phyloP scores from a whole-genome alignment of 2,329 filamentous ascomycete genomes.

The Beauveria brongniartii region DNA sequence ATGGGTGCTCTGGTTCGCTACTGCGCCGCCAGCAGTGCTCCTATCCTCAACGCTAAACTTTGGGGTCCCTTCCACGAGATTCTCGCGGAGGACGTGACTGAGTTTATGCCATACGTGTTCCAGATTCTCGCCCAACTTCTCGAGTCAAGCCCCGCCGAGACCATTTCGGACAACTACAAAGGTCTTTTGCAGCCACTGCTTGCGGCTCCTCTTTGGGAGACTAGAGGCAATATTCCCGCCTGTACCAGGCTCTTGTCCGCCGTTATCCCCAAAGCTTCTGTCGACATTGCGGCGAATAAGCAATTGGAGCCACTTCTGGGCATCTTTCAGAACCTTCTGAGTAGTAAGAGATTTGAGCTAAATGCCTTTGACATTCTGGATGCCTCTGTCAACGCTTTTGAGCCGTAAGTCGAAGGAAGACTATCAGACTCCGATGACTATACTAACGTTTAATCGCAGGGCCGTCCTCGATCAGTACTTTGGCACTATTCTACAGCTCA shows the following conservation, averaged over 20 bases:
- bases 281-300: constrained; percentile 66
- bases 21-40: constrained; percentile 56
- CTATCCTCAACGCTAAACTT: constrained; percentile 69
- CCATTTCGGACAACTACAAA: constrained; percentile 74
- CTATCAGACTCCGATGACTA: background rate
- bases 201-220: constrained; percentile 79
- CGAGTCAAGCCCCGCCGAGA: constrained; percentile 73
- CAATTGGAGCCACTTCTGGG: constrained; percentile 85
- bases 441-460: constrained; percentile 32
- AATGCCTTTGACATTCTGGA: constrained; percentile 89
- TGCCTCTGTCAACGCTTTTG: constrained; percentile 63
- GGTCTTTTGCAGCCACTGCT: constrained; percentile 71
- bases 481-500: constrained; percentile 66
- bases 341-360: constrained; percentile 73
- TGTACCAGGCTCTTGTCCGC: constrained; percentile 77
- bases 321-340: constrained; percentile 87
- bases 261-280: constrained; percentile 69
- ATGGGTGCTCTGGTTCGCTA: constrained; percentile 76
- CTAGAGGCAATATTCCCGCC: constrained; percentile 85
- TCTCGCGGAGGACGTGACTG: constrained; percentile 74
- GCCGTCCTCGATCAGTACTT: constrained; percentile 67
- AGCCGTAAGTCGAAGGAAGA: constrained; percentile 47
- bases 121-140: constrained; percentile 88
- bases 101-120: constrained; percentile 95
- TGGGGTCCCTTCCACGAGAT: constrained; percentile 79